phyloP scores from a whole-genome alignment of 2,329 filamentous ascomycete species.

The Ophiostoma sp. region DNA sequence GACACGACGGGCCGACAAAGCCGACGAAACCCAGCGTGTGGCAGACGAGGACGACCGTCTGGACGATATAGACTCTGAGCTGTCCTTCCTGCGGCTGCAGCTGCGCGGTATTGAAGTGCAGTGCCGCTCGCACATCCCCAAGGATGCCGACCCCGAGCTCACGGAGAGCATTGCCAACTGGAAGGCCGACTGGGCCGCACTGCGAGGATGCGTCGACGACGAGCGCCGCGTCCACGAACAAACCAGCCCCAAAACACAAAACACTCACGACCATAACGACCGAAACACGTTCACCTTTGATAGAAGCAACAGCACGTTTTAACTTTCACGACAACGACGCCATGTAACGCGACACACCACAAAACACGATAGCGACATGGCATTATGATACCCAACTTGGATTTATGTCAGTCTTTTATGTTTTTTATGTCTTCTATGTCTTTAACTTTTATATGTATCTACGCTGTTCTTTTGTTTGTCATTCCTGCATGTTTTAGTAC shows the following conservation, averaged over 20 bases:
- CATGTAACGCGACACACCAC: not conserved
- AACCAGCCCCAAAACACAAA: not conserved
- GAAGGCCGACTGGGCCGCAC: constrained; percentile 53
- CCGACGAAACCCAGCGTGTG: not conserved
- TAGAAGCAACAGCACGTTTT: constrained; percentile 16
- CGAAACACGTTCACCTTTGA: not conserved
- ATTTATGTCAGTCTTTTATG: constrained; percentile 8
- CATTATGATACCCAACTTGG: constrained; percentile 14
- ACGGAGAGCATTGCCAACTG: constrained; percentile 55
- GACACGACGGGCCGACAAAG: not conserved
- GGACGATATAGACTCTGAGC: constrained; percentile 53
- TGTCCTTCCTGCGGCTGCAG: constrained; percentile 56
- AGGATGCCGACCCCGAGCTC: constrained; percentile 49
- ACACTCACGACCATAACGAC: not conserved
- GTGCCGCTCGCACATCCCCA: constrained; percentile 43
- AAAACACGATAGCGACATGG: not conserved
- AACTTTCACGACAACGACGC: constrained; percentile 6
- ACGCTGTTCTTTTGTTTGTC: not conserved
- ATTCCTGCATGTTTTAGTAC: not conserved
- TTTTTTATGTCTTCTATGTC: not conserved
- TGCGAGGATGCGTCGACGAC: constrained; percentile 30
- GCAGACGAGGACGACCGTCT: constrained; percentile 38
- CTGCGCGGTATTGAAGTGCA: constrained; percentile 59
- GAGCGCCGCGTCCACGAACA: constrained; percentile 18
- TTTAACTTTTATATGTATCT: not conserved